Evolutionary conservation across 139 green algal species (phyloP), one percentile per base, ranked within the genome.

Genomic region (Trebouxia sp.): DNA sequence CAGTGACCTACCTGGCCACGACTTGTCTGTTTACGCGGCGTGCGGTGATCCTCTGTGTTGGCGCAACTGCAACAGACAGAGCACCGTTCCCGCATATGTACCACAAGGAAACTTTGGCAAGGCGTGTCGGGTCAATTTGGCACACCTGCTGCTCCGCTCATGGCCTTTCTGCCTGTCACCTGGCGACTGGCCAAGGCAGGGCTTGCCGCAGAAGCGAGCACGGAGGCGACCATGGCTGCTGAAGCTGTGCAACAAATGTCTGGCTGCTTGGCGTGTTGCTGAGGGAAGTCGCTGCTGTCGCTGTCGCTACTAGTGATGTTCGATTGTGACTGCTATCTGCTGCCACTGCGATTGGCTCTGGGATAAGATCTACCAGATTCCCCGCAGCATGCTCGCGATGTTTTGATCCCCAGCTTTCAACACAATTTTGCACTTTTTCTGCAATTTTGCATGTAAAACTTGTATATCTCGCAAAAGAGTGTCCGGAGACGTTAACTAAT

Each of bases 1-100:
- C 62, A 72, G 37, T 39, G 28, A 6, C 24, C 30, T 83, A 83
- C 78, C 78, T 83, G 43, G 78, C 78, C 47, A 74, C 83, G 9
- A 38, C 50, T 74, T 30, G 66, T 58, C 75, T 62, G 47, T 30
- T 80, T 5, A 80, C 75, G 32, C 75, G 75, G 75, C 75, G 67
- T 42, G 67, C 43, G 47, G 43, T 65, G 14, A 32, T 72, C 26
- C 62, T 72, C 35, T 72, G 62, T 42, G 32, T 35, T 72, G 62
- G 62, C 43, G 43, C 14, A 30, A 72, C 62, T 72, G 32, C 35
- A 45, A 38, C 7, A 35, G 14, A 28, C 11, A 41, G 15, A 43
- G 1, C 2, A 45, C 3, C 1, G 37, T 12, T n/a, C n/a, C n/a
- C n/a, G n/a, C n/a, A n/a, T n/a, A n/a, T n/a, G n/a, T n/a, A n/a